Base-by-base conservation (phyloP, 768 basidiomycete species). In the Solioccasus polychromus region DNA sequence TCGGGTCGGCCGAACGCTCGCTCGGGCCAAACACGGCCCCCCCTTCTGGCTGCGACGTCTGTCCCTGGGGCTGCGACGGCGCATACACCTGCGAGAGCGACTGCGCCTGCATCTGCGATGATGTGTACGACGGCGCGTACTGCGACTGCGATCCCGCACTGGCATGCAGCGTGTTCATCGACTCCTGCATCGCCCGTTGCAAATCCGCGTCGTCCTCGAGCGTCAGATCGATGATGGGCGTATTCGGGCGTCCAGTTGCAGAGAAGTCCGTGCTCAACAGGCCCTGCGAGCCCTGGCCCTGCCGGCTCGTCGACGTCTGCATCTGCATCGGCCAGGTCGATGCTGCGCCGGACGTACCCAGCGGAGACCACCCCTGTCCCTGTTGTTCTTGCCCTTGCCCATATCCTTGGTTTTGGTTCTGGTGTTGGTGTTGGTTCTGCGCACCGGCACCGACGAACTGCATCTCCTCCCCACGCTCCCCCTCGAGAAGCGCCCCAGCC, bases 151-250 rank as follows among this genome's bases (percentile, higher is more conserved):
- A 58, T n/a, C n/a, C n/a, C n/a, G n/a, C n/a, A 18, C 66, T 61
- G 2, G 49, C 36, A 17, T 52, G 53, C n/a, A 52, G 14, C 12
- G 72, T 61, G 39, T 71, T 72, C 59, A 83, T 67, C 8, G 79
- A 82, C 35, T 79, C 73, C 39, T 75, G 66, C 50, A 83, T 56
- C 14, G 82, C 79, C 6, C 75, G 74, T 25, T 66, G 68, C 20
- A 81, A 63, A 17, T 80, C 69, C 34, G 54, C 62, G 32, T 76
- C 74, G n/a, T 79, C 77, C 20, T 83, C 83, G 7, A 53, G 66
- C 4, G 83, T 86, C 35, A 87, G 70, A 63, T 87, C 83, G 35
- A 86, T 82, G 6, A 71, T 53, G 3, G 64, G n/a, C n/a, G n/a
- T n/a, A n/a, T n/a, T n/a, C n/a, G n/a, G n/a, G n/a, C n/a, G n/a